These are phyloP conservation scores for Suillus spraguei DNA, from an alignment of 768 basidiomycete species.

Conservation along the genomic window DNA sequence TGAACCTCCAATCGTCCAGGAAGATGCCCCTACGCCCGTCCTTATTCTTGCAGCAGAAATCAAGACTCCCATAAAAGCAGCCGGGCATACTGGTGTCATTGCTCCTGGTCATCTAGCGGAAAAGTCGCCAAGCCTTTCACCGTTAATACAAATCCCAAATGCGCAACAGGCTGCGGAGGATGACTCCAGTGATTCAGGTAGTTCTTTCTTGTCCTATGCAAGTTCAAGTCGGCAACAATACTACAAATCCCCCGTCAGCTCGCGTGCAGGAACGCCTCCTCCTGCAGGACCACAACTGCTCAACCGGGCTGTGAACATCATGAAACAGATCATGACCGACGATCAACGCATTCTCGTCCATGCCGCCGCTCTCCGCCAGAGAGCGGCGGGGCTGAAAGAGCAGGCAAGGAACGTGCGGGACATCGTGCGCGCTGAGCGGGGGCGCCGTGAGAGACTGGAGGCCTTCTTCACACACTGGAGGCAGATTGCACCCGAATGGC, in stretches of 20 bases:
- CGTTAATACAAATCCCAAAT: not conserved
- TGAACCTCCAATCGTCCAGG: not conserved
- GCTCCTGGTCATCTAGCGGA: not conserved
- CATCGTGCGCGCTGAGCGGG: constrained; percentile 24
- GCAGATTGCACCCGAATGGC: constrained; percentile 26
- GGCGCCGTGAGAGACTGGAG: constrained; percentile 29
- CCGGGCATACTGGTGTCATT: not conserved
- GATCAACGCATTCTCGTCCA: constrained; percentile 22
- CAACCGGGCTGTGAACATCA: constrained; percentile 26
- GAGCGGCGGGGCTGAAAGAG: constrained; percentile 22
- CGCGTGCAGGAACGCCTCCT: constrained; percentile 25
- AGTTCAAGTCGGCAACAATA: constrained; percentile 16
- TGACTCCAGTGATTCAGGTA: constrained; percentile 25
- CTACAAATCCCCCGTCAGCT: constrained; percentile 28
- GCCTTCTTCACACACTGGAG: constrained; percentile 32
- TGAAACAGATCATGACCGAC: constrained; percentile 25
- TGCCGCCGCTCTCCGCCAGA: constrained; percentile 15
- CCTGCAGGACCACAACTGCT: constrained; percentile 21
- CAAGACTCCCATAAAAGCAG: not conserved
- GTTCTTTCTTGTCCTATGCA: constrained; percentile 27
- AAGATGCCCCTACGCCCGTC: not conserved
- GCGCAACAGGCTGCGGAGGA: not conserved
- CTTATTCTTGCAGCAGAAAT: not conserved
- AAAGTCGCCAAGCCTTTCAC: not conserved
- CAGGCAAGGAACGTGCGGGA: constrained; percentile 26